Base-by-base conservation (phyloP, 306 rosid genomes). In the Medicago lupulina region DNA sequence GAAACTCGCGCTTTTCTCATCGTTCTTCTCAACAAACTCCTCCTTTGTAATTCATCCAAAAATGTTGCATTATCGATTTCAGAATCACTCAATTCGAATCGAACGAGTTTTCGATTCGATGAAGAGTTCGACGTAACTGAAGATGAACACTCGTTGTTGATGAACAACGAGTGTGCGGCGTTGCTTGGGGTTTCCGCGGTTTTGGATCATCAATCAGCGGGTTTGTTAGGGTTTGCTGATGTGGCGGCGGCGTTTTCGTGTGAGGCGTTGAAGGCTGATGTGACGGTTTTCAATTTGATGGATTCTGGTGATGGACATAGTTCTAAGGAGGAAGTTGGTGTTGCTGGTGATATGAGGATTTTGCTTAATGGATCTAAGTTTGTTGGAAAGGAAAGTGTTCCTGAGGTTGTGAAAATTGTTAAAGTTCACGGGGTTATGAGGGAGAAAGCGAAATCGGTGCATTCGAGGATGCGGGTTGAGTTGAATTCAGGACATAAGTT, bases 221-320 rank as follows among this genome's bases (percentile, higher is more conserved):
- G 86, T 4, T 51, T 95, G 7, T 81, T 89, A 3, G 75, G 83
- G 1, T 23, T 95, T 34, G 72, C 79, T 0, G 97, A 92, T 34
- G 84, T 87, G 11, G 90, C 88, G 0, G 93, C 96, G 0, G 93
- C 92, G 18, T 51, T 95, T 4, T 89, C 99, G 2, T 95, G 99
- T 77, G 97, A 95, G 85, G 93, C 96, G 2, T 75, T 77, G 61
- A 90, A 78, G 59, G 96, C 99, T 1, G 92, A 92, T 43, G 82
- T 88, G 2, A 18, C 83, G 7, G 90, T 85, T 9, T 88, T 95
- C 59, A 84, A 75, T 76, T 71, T 85, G 83, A 70, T 85, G 74
- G 98, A 92, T 83, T 86, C 93, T 1, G 98, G 99, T 1, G 97
- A 90, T 14, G 97, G 97, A 6, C 77, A 57, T 16, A 75, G 85